A percentile compares a stretch with the other conserved stretches of the same genome.
These are phyloP conservation scores for Microcera coccophila DNA, from an alignment of 2,329 filamentous ascomycete species.

Conservation along the genomic window DNA sequence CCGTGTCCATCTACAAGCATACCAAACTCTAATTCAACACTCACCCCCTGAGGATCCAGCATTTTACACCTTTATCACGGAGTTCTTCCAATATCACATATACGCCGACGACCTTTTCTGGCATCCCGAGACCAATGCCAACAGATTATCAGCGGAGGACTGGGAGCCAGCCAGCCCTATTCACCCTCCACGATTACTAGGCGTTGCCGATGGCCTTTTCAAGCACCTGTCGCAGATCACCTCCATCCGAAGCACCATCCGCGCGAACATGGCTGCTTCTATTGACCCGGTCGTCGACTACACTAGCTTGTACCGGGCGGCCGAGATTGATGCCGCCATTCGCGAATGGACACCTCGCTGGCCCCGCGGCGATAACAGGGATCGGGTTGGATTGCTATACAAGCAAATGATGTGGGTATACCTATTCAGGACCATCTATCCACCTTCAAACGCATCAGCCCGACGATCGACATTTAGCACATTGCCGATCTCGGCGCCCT, in stretches of 20 bases:
- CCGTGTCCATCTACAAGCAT: conserved; percentile 72
- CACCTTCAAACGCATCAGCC: conserved; percentile 38
- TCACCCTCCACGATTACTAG: conserved; percentile 60
- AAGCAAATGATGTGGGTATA: conserved; percentile 66
- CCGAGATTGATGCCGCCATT: conserved; percentile 71
- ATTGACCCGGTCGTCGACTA: conserved; percentile 70
- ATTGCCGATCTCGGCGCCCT: conserved; percentile 18
- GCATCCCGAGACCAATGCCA: conserved; percentile 38
- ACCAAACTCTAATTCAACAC: conserved; percentile 65
- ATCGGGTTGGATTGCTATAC: conserved; percentile 55
- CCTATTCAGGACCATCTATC: conserved; percentile 58
- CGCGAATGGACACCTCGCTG: conserved; percentile 67
- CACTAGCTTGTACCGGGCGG: conserved; percentile 65
- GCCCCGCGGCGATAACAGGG: conserved; percentile 54
- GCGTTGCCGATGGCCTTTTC: conserved; percentile 79
- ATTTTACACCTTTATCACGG: conserved; percentile 61
- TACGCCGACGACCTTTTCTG: conserved; percentile 60
- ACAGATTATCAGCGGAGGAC: conserved; percentile 40
- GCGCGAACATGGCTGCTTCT: conserved; percentile 58
- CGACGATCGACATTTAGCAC: conserved; percentile 31
- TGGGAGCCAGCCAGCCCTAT: conserved; percentile 42
- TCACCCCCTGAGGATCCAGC: conserved; percentile 60
- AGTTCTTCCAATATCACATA: conserved; percentile 83
- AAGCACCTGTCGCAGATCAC: conserved; percentile 75
- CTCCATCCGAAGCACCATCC: conserved; percentile 68